Evolutionary conservation across 2,329 filamentous ascomycete genomes (phyloP).

Genomic region (Ophiocordyceps robertsii): DNA sequence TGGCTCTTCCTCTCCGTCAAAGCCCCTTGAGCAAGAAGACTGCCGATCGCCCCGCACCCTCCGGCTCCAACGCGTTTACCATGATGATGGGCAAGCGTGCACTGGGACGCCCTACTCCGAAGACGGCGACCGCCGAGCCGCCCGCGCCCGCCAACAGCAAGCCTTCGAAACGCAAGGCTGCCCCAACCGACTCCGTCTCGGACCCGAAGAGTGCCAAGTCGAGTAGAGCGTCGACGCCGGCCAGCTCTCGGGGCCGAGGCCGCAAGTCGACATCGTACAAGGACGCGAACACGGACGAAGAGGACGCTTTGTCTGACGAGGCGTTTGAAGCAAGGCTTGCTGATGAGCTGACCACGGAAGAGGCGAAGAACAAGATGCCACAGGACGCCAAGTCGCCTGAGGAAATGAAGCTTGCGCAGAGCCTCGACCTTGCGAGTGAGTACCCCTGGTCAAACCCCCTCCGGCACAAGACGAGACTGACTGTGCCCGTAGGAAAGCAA

Average conservation of each 20-base stretch:
- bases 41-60: constrained; percentile 8
- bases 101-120: constrained; percentile 8
- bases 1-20: constrained; percentile 20
- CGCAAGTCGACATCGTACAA: constrained; percentile 35
- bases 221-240: constrained; percentile 62
- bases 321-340: constrained; percentile 73
- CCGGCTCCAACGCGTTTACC: constrained; percentile 29
- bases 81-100: constrained; percentile 37
- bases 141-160: constrained; percentile 4
- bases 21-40: constrained; percentile 19
- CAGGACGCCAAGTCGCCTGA: constrained; percentile 29
- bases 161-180: constrained; percentile 17
- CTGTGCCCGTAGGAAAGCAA: constrained; percentile 49
- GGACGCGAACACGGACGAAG: constrained; percentile 45
- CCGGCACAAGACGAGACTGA: not conserved
- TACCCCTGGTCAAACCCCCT: constrained; percentile 5
- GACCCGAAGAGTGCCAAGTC: constrained; percentile 59
- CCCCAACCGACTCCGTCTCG: constrained; percentile 17
- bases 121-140: constrained; percentile 11
- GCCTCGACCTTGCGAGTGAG: constrained; percentile 63
- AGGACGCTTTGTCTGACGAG: constrained; percentile 55
- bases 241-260: constrained; percentile 35
- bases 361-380: constrained; percentile 10
- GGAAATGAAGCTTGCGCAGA: constrained; percentile 51
- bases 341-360: constrained; percentile 38